Conservation (phyloP, 2,329 filamentous ascomycete species). For the Pseudogymnoascus verrucosus region DNA sequence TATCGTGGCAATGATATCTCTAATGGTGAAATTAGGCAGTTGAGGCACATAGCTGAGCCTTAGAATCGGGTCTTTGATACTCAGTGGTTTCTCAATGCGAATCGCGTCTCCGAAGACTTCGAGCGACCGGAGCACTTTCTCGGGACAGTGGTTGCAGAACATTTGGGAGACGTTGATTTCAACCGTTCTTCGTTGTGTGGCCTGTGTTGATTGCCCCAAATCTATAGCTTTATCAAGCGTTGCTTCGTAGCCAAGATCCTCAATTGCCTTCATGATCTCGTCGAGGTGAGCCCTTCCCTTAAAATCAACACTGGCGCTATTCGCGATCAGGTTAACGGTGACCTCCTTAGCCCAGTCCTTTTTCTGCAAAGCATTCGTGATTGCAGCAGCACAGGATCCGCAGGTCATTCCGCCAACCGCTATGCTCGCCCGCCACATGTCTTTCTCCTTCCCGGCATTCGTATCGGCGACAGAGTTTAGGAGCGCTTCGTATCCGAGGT, state of each 20-base stretch:
- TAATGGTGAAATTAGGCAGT: slow-evolving; percentile 63
- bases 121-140: slow-evolving; percentile 47
- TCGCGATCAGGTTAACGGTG: slow-evolving; percentile 43
- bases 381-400: slow-evolving; percentile 42
- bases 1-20: slow-evolving; percentile 64
- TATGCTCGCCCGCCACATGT: slow-evolving; percentile 41
- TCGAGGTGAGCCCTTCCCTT: slow-evolving; percentile 36
- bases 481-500: slow-evolving; percentile 58
- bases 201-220: background rate
- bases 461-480: slow-evolving; percentile 39
- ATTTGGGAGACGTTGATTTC: slow-evolving; percentile 63
- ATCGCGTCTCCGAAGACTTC: slow-evolving; percentile 40
- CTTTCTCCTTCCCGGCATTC: slow-evolving; percentile 10
- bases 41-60: slow-evolving; percentile 63
- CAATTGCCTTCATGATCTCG: slow-evolving; percentile 41
- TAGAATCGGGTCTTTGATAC: slow-evolving; percentile 57
- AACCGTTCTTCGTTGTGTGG: slow-evolving; percentile 40
- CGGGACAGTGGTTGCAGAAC: slow-evolving; percentile 65
- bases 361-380: slow-evolving; percentile 39
- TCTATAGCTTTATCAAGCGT: slow-evolving; percentile 41
- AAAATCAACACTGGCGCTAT: slow-evolving; percentile 43
- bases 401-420: slow-evolving; percentile 51
- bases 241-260: slow-evolving; percentile 60
- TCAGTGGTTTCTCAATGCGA: slow-evolving; percentile 46
- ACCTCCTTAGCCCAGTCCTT: slow-evolving; percentile 40